phyloP scores from a whole-genome alignment of 2,329 filamentous ascomycete species.

The Epichloe scottii region DNA sequence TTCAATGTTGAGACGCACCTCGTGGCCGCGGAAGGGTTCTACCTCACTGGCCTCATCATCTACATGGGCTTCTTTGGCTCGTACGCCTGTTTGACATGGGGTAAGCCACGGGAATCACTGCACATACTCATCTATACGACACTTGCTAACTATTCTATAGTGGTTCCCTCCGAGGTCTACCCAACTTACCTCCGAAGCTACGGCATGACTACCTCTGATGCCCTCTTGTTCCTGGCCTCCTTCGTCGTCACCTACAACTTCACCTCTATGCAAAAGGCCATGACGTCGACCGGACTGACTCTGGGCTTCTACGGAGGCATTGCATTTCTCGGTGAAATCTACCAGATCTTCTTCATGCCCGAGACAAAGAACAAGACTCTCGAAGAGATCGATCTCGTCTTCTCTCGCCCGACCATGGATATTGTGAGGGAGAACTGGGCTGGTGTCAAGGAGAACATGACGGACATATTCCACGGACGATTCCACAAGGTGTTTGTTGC shows the following conservation, averaged over 20 bases:
- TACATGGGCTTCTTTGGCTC: conserved; percentile 60
- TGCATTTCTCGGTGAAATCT: conserved; percentile 56
- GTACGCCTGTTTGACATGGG: conserved; percentile 51
- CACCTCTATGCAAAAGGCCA: conserved; percentile 53
- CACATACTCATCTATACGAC: no score
- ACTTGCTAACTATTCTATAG: conserved; percentile 14
- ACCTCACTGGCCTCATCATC: conserved; percentile 53
- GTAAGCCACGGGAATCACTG: conserved; percentile 5
- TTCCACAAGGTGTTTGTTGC: conserved; percentile 14
- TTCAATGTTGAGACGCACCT: conserved; percentile 34
- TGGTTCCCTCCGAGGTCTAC: conserved; percentile 56
- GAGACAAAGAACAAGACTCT: conserved; percentile 58
- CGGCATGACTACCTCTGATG: conserved; percentile 60
- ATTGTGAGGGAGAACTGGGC: conserved; percentile 47
- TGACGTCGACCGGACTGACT: conserved; percentile 51
- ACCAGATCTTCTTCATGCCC: conserved; percentile 64
- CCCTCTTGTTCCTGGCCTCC: conserved; percentile 55
- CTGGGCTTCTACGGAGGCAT: conserved; percentile 67
- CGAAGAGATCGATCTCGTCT: conserved; percentile 60
- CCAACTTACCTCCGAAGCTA: conserved; percentile 61
- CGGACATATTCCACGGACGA: conserved; percentile 12
- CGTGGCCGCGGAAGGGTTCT: conserved; percentile 41
- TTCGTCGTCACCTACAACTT: conserved; percentile 72
- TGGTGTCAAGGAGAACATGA: conserved; percentile 19
- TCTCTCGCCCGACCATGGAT: conserved; percentile 48